Conservation (phyloP, 768 basidiomycete species). For the Xerocomellus amylosporus region DNA sequence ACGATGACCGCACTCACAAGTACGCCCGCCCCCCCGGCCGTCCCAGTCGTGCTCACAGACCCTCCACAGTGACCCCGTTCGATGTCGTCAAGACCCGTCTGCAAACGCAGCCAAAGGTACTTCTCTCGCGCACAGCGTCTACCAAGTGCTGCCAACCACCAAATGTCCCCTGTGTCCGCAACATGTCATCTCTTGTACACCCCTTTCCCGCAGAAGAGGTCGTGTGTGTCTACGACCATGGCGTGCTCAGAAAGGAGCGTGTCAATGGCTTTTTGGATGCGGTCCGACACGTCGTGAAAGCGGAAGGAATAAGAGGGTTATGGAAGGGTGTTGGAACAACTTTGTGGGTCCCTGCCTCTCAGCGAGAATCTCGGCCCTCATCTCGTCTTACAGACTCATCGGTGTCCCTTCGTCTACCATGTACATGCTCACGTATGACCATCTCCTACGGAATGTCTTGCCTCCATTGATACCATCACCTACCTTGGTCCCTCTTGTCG, state of each 20-base stretch:
- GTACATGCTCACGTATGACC: slow-evolving; percentile 96
- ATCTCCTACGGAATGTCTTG: slow-evolving; percentile 63
- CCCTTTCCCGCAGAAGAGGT: slow-evolving; percentile 57
- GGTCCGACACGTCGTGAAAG: slow-evolving; percentile 71
- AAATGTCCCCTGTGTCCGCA: slow-evolving; percentile 55
- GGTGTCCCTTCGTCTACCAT: slow-evolving; percentile 88
- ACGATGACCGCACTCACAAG: slow-evolving; percentile 82
- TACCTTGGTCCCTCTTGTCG: slow-evolving; percentile 63
- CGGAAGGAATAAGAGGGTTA: slow-evolving; percentile 79
- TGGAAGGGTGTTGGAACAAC: slow-evolving; percentile 97
- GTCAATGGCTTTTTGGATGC: slow-evolving; percentile 88
- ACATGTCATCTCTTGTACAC: slow-evolving; percentile 72
- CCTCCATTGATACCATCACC: slow-evolving; percentile 57
- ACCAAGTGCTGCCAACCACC: slow-evolving; percentile 71
- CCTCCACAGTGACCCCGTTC: slow-evolving; percentile 90
- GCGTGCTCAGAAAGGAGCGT: slow-evolving; percentile 64
- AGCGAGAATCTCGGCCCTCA: slow-evolving; percentile 4
- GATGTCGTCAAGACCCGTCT: slow-evolving; percentile 97
- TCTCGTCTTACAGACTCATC: slow-evolving; percentile 56
- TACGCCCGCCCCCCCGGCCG: slow-evolving; percentile 34
- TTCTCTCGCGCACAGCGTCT: slow-evolving; percentile 49
- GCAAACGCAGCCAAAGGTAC: slow-evolving; percentile 79
- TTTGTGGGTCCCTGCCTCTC: slow-evolving; percentile 50
- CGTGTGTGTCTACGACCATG: slow-evolving; percentile 79
- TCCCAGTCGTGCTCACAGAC: slow-evolving; percentile 8